phyloP scores from a whole-genome alignment of 768 basidiomycete genomes.

The Neoboletus subvelutipes region DNA sequence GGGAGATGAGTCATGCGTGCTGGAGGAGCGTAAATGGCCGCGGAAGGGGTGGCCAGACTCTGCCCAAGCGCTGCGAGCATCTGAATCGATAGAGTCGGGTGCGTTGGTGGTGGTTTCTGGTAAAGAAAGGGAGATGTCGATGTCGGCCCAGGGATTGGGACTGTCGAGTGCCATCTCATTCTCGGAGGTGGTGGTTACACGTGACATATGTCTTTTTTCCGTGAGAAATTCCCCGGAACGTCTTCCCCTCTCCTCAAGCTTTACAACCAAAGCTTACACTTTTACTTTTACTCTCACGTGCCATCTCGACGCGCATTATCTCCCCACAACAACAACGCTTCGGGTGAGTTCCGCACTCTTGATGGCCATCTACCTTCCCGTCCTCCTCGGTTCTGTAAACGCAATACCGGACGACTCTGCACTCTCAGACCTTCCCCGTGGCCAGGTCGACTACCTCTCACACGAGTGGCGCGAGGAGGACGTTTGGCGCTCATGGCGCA shows the following conservation, averaged over 20 bases:
- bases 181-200: no score
- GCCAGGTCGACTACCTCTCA: slow-evolving; percentile 97
- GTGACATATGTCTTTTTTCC: no score
- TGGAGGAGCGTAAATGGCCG: not conserved
- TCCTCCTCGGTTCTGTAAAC: slow-evolving; percentile 65
- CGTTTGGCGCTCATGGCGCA: slow-evolving; percentile 97
- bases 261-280: no score
- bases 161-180: no score
- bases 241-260: no score
- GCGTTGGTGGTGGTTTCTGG: no score
- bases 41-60: not conserved
- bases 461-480: slow-evolving; percentile 98
- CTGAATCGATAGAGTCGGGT: no score
- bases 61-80: not conserved
- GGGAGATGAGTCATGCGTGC: not conserved
- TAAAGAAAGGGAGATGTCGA: no score
- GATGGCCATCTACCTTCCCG: slow-evolving; percentile 71
- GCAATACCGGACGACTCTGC: slow-evolving; percentile 72
- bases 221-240: no score
- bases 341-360: not conserved
- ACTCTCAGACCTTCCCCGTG: slow-evolving; percentile 80
- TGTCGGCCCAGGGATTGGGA: not conserved
- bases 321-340: not conserved
- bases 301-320: not conserved
- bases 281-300: no score